Evolutionary conservation across 2,329 filamentous ascomycete species (phyloP).

Genomic region (Coniochaeta sp.): DNA sequence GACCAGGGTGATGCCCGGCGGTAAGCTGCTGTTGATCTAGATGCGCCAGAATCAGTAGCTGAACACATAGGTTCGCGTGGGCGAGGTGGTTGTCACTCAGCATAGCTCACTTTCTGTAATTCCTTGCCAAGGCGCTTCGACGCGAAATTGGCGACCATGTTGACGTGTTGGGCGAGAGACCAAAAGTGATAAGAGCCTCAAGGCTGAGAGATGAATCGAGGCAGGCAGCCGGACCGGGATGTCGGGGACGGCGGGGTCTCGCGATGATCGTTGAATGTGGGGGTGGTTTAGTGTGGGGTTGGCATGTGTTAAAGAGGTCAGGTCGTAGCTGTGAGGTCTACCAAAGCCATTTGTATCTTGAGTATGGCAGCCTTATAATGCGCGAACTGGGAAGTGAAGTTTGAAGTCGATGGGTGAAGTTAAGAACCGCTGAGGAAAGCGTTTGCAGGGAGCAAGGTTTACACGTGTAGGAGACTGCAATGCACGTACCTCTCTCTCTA

Average conservation of each 20-base stretch:
- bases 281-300: neutral
- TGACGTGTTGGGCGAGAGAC: neutral
- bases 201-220: neutral
- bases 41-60: neutral
- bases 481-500: no score
- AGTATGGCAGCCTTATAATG: neutral
- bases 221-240: neutral
- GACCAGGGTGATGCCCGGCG: conserved; percentile 69
- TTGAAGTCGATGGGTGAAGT: neutral
- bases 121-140: conserved; percentile 54
- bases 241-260: neutral
- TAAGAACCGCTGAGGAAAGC: neutral
- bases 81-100: neutral
- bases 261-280: neutral
- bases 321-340: neutral
- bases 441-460: neutral
- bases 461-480: no score
- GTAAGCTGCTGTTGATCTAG: conserved; percentile 49
- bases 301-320: neutral
- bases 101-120: conserved; percentile 42
- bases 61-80: neutral
- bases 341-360: neutral
- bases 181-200: neutral
- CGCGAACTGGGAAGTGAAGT: neutral
- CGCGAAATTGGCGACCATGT: conserved; percentile 29